Conservation (phyloP, 2,329 filamentous ascomycete species). For the Taxawa tesnikishii region DNA sequence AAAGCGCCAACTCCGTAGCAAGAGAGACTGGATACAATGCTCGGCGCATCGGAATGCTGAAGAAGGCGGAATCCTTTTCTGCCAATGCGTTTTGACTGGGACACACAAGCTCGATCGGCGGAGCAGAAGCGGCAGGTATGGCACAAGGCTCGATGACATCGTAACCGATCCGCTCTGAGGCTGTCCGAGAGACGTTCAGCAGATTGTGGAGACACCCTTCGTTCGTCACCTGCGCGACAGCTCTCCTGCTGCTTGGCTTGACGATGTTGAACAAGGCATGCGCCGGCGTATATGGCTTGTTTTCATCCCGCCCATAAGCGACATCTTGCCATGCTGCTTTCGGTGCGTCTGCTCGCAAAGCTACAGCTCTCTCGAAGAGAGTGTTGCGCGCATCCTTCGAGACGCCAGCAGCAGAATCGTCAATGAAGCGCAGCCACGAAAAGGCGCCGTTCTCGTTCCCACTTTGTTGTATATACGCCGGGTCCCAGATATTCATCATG, state of each 20-base stretch:
- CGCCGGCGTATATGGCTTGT: constrained; percentile 50
- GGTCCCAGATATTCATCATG: constrained; percentile 82
- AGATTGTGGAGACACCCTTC: constrained; percentile 64
- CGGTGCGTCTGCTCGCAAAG: constrained; percentile 38
- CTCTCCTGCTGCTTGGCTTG: constrained; percentile 52
- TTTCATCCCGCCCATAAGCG: constrained; percentile 52
- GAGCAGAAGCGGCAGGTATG: constrained; percentile 66
- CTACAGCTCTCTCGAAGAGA: constrained; percentile 61
- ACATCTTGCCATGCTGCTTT: constrained; percentile 46
- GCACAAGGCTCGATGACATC: constrained; percentile 70
- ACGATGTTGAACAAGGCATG: constrained; percentile 76
- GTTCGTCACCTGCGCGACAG: constrained; percentile 55
- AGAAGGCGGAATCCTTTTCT: constrained; percentile 64
- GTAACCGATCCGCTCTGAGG: constrained; percentile 51
- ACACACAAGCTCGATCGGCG: constrained; percentile 71
- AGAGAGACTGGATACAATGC: constrained; percentile 55
- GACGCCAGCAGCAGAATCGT: constrained; percentile 61
- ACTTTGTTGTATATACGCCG: constrained; percentile 61
- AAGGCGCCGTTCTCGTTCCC: constrained; percentile 54
- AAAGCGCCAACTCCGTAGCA: constrained; percentile 58
- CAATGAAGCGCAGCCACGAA: constrained; percentile 81
- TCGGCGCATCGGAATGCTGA: constrained; percentile 65
- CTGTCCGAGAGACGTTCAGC: constrained; percentile 54
- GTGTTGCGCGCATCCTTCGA: constrained; percentile 57
- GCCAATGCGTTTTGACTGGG: constrained; percentile 49